These are phyloP conservation scores for Sutorius australiensis DNA, from an alignment of 768 basidiomycete species.

Conservation along the genomic window DNA sequence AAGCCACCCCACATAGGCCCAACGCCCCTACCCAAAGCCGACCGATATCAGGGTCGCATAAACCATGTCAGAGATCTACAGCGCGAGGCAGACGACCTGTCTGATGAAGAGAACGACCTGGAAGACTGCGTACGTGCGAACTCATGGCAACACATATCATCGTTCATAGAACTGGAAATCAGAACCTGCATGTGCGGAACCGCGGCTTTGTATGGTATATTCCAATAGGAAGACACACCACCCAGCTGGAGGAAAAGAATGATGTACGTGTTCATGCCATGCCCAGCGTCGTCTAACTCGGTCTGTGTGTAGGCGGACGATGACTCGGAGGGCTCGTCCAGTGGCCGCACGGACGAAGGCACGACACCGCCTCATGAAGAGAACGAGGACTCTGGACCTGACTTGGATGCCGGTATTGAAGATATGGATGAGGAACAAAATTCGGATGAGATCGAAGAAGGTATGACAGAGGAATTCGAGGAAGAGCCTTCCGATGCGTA, in stretches of 20 bases:
- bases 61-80: conserved; percentile 64
- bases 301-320: conserved; percentile 30
- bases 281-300: background rate
- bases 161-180: conserved; percentile 3
- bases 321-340: conserved; percentile 33
- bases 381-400: conserved; percentile 38
- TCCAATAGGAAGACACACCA: conserved; percentile 69
- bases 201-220: conserved; percentile 66
- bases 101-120: conserved; percentile 80
- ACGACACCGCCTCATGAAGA: conserved; percentile 34
- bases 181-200: conserved; percentile 61
- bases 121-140: conserved; percentile 59
- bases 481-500: conserved; percentile 38
- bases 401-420: conserved; percentile 36
- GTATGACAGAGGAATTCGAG: conserved; percentile 51
- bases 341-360: conserved; percentile 29
- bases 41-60: conserved; percentile 52
- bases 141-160: background rate
- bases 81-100: conserved; percentile 78
- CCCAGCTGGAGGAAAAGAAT: conserved; percentile 80
- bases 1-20: conserved; percentile 64
- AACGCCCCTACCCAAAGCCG: conserved; percentile 46
- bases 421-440: conserved; percentile 45
- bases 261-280: conserved; percentile 48
- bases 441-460: conserved; percentile 40